A percentile compares a stretch with the other conserved stretches of the same genome.
phyloP scores from a whole-genome alignment of 305 asterid genomes.

The Fraxinus paxiana region DNA sequence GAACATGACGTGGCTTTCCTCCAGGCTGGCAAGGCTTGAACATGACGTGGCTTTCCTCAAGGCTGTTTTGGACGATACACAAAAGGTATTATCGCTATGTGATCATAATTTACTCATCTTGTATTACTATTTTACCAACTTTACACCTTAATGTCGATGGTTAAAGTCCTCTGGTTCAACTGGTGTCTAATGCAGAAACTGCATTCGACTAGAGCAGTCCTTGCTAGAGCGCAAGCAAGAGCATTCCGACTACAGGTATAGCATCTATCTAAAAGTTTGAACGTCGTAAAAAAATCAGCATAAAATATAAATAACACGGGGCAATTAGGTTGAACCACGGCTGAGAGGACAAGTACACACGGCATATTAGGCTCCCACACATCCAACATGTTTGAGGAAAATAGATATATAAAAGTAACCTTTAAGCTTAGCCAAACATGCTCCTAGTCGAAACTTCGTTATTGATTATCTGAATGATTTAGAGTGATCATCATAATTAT shows the following conservation, averaged over 20 bases:
- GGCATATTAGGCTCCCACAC: background rate
- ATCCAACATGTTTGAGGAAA: background rate
- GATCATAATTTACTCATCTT: background rate
- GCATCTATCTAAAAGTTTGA: constrained; percentile 40
- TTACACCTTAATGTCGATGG: background rate
- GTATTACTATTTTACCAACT: background rate
- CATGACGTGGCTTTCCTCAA: constrained; percentile 90
- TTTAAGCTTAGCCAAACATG: background rate
- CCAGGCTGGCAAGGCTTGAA: constrained; percentile 89
- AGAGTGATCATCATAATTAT: background rate
- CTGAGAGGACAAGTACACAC: background rate
- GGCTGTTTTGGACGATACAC: constrained; percentile 90
- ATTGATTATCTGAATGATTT: background rate
- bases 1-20: too few species aligned
- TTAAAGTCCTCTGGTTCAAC: background rate
- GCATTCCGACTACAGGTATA: too few species aligned
- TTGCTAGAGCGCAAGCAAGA: constrained; percentile 60
- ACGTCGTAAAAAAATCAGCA: constrained; percentile 48
- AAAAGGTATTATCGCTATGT: constrained; percentile 50
- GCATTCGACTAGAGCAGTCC: constrained; percentile 90
- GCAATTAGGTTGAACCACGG: background rate
- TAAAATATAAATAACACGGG: background rate
- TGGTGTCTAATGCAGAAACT: constrained; percentile 53
- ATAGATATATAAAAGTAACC: background rate
- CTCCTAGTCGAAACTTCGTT: background rate